Evolutionary conservation across 192 early-diverging fungal species (phyloP), one percentile per base, ranked within the genome.

Genomic region (Coemansia sp.): DNA sequence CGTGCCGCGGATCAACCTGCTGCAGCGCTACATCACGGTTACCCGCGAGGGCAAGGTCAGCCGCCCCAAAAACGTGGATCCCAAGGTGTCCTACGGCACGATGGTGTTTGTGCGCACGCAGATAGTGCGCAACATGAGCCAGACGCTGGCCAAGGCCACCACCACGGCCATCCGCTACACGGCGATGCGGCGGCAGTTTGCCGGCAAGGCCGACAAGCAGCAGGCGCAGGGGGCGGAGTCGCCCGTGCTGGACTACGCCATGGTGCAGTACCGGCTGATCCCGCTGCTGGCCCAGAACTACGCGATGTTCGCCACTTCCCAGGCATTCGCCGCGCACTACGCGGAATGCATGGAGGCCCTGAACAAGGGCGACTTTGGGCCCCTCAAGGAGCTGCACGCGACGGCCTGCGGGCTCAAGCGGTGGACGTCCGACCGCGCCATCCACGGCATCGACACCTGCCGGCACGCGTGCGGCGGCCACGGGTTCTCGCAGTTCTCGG

Each of bases 91-190:
- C 14, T 93, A 91, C 67, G 90, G 92, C 40, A 90, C 88, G 13
- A 92, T 94, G 91, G 85, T 92, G 37, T 81, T 81, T 47, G 84
- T 91, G 41, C 88, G 92, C 61, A 83, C 88, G 9, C 82, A 84
- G 33, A 86, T 94, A 41, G 88, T 93, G 20, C 76, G 80, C 44
- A 79, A 71, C 37, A 82, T 79, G 40, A 79, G 74, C 16, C 47
- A 73, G 60, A 63, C 62, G 23, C 70, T 91, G 42, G 84, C 88
- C 37, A 83, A 82, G 58, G 87, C 88, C 7, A 84, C 78, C 18
- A 89, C 88, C 19, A 80, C 89, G 38, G 87, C 87, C 5, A 60
- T 84, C 35, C 84, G 89, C 23, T 91, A 89, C 72, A 79, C 87
- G 4, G 79, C 84, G 14, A 59, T 87, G 23, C 83, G 89, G 42